Percentiles rank a stretch among this genome's conserved stretches.
These are phyloP conservation scores for Epipyxis sp. DNA, from an alignment of 108 stramenopile species.

Conservation along the genomic window DNA sequence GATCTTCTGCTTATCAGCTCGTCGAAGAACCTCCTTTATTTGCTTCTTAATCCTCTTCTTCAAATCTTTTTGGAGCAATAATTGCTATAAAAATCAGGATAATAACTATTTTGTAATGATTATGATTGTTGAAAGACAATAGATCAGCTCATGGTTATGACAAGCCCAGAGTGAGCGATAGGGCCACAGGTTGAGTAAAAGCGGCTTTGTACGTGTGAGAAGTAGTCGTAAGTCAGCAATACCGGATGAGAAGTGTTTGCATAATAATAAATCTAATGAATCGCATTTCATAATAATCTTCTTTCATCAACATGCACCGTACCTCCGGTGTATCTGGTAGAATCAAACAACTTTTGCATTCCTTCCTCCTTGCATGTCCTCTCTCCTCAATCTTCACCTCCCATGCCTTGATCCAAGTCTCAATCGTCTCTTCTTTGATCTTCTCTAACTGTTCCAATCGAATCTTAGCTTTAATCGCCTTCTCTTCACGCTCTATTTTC, in stretches of 20 bases:
- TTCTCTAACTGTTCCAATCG: neutral
- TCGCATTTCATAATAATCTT: too few species aligned
- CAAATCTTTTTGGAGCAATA: constrained; percentile 2
- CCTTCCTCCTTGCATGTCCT: neutral
- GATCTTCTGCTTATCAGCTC: constrained; percentile 9
- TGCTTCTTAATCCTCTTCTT: neutral
- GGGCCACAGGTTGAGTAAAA: too few species aligned
- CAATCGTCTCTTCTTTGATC: constrained; percentile 22
- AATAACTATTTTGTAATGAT: too few species aligned
- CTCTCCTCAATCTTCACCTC: neutral
- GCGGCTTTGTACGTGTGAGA: too few species aligned
- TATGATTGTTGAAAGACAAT: too few species aligned
- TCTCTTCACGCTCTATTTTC: neutral
- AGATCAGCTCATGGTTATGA: too few species aligned
- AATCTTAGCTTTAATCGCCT: neutral
- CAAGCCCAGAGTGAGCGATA: too few species aligned
- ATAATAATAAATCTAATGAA: too few species aligned
- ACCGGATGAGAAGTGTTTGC: too few species aligned
- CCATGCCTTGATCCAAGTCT: constrained; percentile 20
- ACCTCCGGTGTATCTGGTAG: constrained; percentile 15
- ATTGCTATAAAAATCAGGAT: too few species aligned
- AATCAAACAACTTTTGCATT: neutral
- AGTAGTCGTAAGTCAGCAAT: too few species aligned
- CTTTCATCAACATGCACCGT: too few species aligned
- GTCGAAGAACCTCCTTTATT: constrained; percentile 24